Evolutionary conservation across 352 stramenopile species (phyloP).

Genomic region (Phytopythium aichiense): DNA sequence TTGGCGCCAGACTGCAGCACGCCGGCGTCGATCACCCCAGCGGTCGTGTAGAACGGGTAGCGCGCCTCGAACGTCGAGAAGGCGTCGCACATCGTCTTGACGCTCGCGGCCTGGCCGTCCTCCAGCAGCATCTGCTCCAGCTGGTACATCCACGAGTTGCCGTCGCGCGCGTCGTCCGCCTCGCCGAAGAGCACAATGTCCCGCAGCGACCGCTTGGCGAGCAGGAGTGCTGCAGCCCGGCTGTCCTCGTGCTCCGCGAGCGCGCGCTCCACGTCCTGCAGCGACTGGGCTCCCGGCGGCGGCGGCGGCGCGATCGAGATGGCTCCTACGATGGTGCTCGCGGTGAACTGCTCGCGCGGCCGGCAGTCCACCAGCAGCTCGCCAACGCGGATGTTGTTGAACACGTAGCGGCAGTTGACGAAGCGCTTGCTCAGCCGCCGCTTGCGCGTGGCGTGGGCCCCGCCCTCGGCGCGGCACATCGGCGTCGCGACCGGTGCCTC

Average conservation of each 20-base stretch:
- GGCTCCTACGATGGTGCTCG: slow-evolving; percentile 41
- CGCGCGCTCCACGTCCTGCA: slow-evolving; percentile 18
- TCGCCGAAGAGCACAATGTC: slow-evolving; percentile 55
- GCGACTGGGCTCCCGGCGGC: slow-evolving; percentile 4
- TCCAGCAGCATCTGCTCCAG: slow-evolving; percentile 40
- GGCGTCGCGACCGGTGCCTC: slow-evolving; percentile 2
- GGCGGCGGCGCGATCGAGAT: slow-evolving; percentile 48
- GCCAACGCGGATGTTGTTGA: slow-evolving; percentile 69
- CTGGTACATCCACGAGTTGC: slow-evolving; percentile 30
- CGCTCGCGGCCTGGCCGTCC: slow-evolving; percentile 37
- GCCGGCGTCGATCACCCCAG: slow-evolving; percentile 12
- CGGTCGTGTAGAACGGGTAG: slow-evolving; percentile 70
- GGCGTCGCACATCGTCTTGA: slow-evolving; percentile 36
- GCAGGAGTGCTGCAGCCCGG: slow-evolving; percentile 19
- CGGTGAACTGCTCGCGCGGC: slow-evolving; percentile 17
- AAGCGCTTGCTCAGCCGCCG: slow-evolving; percentile 15
- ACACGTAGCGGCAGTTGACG: slow-evolving; percentile 63
- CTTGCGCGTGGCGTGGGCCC: slow-evolving; percentile 4
- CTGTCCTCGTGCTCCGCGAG: slow-evolving; percentile 16
- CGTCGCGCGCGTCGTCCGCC: slow-evolving; percentile 16
- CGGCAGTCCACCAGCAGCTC: slow-evolving; percentile 61
- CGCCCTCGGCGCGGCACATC: slow-evolving; percentile 3
- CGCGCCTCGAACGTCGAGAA: slow-evolving; percentile 35
- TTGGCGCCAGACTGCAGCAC: slow-evolving; percentile 25
- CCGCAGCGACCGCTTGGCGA: slow-evolving; percentile 32